Conservation (phyloP, 768 basidiomycete genomes). For the Naganishia antarctica region DNA sequence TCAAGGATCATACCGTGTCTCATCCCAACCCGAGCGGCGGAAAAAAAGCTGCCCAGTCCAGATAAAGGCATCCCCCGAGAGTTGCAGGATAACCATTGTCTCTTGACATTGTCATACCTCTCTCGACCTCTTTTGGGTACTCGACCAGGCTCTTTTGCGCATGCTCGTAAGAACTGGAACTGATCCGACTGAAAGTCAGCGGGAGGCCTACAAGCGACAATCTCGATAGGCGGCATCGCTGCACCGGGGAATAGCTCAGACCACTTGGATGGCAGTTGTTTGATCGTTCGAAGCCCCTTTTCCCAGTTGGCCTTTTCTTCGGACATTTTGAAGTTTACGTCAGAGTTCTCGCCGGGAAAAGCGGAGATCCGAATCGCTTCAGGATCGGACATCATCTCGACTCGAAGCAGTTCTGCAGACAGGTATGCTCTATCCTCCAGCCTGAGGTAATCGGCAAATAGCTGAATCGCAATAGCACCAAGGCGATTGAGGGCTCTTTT, state of each 20-base stretch:
- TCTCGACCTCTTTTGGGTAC: background rate
- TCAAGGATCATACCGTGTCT: background rate
- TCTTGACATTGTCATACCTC: background rate
- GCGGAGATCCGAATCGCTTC: conserved; percentile 2
- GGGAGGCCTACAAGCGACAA: background rate
- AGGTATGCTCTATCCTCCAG: background rate
- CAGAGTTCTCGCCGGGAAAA: conserved; percentile 5
- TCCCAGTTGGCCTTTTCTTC: background rate
- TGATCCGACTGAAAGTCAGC: background rate
- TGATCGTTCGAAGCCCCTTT: background rate
- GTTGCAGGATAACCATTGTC: background rate
- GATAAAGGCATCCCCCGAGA: background rate
- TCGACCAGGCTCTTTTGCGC: too few relatives aligned
- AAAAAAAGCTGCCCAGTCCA: background rate
- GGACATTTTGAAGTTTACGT: background rate
- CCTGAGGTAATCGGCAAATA: background rate
- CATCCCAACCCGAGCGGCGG: background rate
- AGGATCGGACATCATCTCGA: background rate
- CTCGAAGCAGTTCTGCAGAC: background rate
- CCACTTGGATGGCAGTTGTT: background rate
- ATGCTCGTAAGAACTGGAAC: background rate
- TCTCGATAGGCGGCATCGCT: conserved; percentile 8
- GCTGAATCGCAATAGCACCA: background rate
- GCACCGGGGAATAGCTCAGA: background rate
- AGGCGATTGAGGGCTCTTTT: background rate